Conservation (phyloP, 1,284 basidiomycete genomes). For the Moniliophthora roreri region DNA sequence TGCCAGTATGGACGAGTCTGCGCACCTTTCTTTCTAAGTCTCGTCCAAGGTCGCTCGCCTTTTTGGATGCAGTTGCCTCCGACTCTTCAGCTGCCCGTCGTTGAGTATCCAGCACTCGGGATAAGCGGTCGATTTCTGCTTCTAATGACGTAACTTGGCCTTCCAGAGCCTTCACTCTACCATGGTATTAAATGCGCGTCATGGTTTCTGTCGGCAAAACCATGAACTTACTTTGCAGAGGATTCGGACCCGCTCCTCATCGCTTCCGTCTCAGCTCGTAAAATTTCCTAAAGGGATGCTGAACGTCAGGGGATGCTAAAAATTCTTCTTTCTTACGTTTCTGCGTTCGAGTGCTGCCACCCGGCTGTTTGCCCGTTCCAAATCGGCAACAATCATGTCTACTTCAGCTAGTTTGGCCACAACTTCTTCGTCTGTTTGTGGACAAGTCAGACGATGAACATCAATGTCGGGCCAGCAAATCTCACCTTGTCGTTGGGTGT, state of each 20-base stretch:
- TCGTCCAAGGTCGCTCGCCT: constrained; percentile 58
- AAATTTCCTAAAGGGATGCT: constrained; percentile 67
- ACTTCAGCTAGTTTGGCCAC: constrained; percentile 86
- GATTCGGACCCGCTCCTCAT: constrained; percentile 80
- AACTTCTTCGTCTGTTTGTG: constrained; percentile 91
- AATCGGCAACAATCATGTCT: constrained; percentile 90
- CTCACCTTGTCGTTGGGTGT: constrained; percentile 83
- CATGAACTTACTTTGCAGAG: constrained; percentile 62
- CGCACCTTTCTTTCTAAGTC: constrained; percentile 61
- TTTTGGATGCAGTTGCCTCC: constrained; percentile 51
- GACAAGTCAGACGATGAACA: neutral
- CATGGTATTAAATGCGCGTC: constrained; percentile 3
- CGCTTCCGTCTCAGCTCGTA: constrained; percentile 91
- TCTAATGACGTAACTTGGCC: constrained; percentile 72
- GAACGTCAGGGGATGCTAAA: neutral
- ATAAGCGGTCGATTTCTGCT: constrained; percentile 70
- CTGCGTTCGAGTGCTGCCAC: constrained; percentile 90
- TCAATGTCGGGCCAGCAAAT: constrained; percentile 14
- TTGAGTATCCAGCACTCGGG: constrained; percentile 68
- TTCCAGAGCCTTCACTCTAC: constrained; percentile 73
- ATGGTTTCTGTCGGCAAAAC: neutral
- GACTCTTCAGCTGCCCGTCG: constrained; percentile 56
- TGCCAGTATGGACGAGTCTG: neutral
- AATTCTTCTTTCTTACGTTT: constrained; percentile 56
- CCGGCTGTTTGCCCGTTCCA: constrained; percentile 90